Base-by-base conservation (phyloP, 2,329 filamentous ascomycete species). In the Pochonia chlamydosporia region DNA sequence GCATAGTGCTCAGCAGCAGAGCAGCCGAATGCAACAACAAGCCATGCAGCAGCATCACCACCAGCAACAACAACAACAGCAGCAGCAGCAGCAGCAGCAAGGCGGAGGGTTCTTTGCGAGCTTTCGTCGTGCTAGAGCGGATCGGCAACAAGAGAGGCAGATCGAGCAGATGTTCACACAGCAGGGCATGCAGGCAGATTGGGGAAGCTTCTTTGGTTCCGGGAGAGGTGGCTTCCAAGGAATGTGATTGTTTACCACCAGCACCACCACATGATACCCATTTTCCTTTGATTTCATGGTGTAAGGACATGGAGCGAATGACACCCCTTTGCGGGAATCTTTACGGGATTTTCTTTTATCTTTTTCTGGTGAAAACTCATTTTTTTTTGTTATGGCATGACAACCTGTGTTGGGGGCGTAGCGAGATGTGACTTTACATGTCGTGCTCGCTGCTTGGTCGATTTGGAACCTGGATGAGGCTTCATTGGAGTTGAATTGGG, bases 81-180 rank as follows among this genome's bases (percentile, higher is more conserved):
- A 44, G 21, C 54, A 49, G 14, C 53, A 53, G 5, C 52, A 48
- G 9, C 54, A 52, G 13, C 53, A 48, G 37, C 61, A 61, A 48
- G 54, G 59, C 26, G 60, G 66, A 39, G 65, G 54, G 21, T 36
- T 59, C 14, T 55, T 59, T 13, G 58, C 58, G 16, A 52, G 56
- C 36, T 54, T 59, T 43, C 54, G 57, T 33, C 54, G 59, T 18
- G 51, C 52, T 18, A 55, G 56, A 8, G 52, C 51, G 11, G 57
- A 59, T 7, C 56, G 59, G 25, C 61, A 61, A 35, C 60, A 63
- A 50, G 66, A 67, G 52, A 60, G 62, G 50, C 66, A 73, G 31
- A 73, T 76, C 53, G 72, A 76, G 46, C 73, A 75, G 31, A 72
- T 78, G 60, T 69, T 78, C 61, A 70, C 70, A 46, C 66, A 71